Evolutionary conservation across 768 basidiomycete genomes (phyloP).

Genomic region (Pleurotus sapidus): DNA sequence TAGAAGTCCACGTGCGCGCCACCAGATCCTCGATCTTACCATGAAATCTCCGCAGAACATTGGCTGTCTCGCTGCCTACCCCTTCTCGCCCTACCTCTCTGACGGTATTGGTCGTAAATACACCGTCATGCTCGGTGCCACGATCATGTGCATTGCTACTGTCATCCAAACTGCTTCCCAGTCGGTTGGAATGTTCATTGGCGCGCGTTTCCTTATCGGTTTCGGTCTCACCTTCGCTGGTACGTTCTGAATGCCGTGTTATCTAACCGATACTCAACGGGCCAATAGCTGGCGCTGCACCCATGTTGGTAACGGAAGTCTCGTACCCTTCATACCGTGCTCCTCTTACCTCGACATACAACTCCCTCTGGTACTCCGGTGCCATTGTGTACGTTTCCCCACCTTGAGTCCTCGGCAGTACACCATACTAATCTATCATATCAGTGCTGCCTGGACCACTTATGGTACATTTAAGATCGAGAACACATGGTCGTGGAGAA

Average conservation of each 20-base stretch:
- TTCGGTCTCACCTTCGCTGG: constrained; percentile 74
- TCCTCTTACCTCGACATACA: constrained; percentile 73
- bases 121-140: constrained; percentile 67
- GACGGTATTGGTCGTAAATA: constrained; percentile 69
- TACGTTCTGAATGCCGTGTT: constrained; percentile 18
- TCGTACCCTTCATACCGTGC: constrained; percentile 82
- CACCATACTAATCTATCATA: not conserved
- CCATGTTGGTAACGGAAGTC: constrained; percentile 81
- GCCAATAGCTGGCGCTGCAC: constrained; percentile 62
- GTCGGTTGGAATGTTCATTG: constrained; percentile 22
- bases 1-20: not conserved
- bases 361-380: constrained; percentile 86
- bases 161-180: constrained; percentile 63
- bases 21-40: no score
- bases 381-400: constrained; percentile 59
- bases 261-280: not conserved
- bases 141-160: constrained; percentile 65
- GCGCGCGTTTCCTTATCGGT: constrained; percentile 57
- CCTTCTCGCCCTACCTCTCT: constrained; percentile 67
- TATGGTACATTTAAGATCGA: constrained; percentile 74
- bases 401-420: not conserved
- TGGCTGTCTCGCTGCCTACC: constrained; percentile 65
- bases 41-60: constrained; percentile 47
- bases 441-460: constrained; percentile 75
- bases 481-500: constrained; percentile 59